Conservation (phyloP, 106 monocot genomes). For the Dendrobium chrysotoxum region DNA sequence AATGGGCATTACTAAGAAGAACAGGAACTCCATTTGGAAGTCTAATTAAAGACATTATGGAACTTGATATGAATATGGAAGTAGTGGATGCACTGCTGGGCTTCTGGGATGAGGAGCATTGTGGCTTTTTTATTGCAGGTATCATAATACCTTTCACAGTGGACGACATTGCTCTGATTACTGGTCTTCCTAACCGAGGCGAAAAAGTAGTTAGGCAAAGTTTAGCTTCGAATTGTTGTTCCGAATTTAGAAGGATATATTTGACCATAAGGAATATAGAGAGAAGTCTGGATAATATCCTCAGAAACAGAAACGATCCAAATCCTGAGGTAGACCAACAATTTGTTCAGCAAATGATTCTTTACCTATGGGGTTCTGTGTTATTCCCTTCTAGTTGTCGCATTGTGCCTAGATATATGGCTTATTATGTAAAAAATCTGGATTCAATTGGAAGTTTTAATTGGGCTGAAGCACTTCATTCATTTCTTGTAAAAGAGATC, state of each 20-base stretch:
- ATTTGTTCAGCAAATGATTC: slow-evolving; percentile 14
- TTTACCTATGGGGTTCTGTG: slow-evolving; percentile 4
- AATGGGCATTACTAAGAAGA: slow-evolving; percentile 3
- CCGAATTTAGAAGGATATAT: background rate
- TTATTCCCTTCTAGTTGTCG: background rate
- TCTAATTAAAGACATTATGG: background rate
- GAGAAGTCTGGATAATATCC: background rate
- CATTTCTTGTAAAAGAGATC: slow-evolving; percentile 8
- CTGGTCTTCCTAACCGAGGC: slow-evolving; percentile 4
- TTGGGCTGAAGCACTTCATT: slow-evolving; percentile 9
- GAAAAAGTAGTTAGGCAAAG: background rate
- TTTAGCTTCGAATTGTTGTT: background rate
- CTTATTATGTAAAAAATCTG: background rate
- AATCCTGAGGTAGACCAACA: background rate
- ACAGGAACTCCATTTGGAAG: slow-evolving; percentile 3
- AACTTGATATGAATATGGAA: slow-evolving; percentile 8
- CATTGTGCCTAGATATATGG: background rate
- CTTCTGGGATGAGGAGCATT: slow-evolving; percentile 7
- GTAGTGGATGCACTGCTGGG: background rate
- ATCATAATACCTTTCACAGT: background rate
- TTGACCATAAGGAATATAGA: background rate
- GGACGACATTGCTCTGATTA: slow-evolving; percentile 8
- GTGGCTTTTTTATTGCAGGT: background rate
- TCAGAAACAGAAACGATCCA: background rate
- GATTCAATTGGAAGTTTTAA: slow-evolving; percentile 9